Evolutionary conservation across 495 filamentous ascomycete species (phyloP).

Genomic region (Lasiosphaeris hirsuta): DNA sequence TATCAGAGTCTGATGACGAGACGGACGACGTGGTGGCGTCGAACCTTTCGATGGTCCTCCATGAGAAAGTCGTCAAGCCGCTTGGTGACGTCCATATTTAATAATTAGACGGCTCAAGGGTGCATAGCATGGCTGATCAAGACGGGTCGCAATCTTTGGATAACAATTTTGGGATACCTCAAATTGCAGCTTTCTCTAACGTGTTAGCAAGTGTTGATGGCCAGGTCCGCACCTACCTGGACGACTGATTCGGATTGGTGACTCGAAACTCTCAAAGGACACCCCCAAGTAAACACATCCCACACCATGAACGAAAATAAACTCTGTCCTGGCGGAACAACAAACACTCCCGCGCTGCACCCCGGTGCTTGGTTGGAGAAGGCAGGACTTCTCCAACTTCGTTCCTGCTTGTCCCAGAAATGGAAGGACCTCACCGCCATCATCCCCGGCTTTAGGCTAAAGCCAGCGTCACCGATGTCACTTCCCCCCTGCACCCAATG

Average conservation of each 20-base stretch:
- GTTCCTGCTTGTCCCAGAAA: too few relatives aligned
- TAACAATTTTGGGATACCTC: neutral
- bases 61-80: conserved; percentile 37
- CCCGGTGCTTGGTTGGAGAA: conserved; percentile 1
- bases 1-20: conserved; percentile 33
- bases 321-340: too few relatives aligned
- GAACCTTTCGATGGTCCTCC: conserved; percentile 29
- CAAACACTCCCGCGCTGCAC: too few relatives aligned
- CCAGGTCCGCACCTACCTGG: too few relatives aligned
- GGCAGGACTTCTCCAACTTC: neutral
- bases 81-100: conserved; percentile 33
- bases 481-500: neutral
- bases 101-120: neutral
- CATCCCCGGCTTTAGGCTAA: neutral
- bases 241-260: too few relatives aligned
- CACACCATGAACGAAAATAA: too few relatives aligned
- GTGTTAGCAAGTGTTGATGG: too few relatives aligned
- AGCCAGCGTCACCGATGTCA: neutral
- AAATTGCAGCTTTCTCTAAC: too few relatives aligned
- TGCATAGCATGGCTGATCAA: neutral
- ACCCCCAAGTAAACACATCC: too few relatives aligned
- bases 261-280: too few relatives aligned
- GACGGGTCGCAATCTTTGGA: neutral
- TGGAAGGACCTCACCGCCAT: neutral
- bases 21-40: conserved; percentile 32